Conservation (phyloP, 2,329 filamentous ascomycete genomes). For the Penicillium olsonii region DNA sequence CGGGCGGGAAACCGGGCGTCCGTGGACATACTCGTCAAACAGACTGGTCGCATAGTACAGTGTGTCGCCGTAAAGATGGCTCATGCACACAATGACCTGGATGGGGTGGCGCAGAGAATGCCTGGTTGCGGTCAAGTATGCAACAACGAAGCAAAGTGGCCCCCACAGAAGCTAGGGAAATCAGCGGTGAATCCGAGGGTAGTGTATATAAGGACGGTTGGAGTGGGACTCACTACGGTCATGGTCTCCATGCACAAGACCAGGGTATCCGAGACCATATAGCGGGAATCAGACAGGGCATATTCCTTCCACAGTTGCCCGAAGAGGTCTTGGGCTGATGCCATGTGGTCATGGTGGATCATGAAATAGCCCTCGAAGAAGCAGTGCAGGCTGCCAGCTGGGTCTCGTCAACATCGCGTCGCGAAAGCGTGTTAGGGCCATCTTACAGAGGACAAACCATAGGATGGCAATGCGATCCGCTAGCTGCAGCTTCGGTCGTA, state of each 20-base stretch:
- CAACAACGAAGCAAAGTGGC: slow-evolving; percentile 60
- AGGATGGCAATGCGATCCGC: slow-evolving; percentile 62
- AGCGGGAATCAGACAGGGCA: slow-evolving; percentile 80
- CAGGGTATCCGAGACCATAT: slow-evolving; percentile 77
- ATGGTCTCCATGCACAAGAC: slow-evolving; percentile 86
- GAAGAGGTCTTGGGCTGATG: slow-evolving; percentile 69
- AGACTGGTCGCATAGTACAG: slow-evolving; percentile 66
- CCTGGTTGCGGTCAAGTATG: slow-evolving; percentile 55
- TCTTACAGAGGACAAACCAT: slow-evolving; percentile 75
- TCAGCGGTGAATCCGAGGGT: slow-evolving; percentile 5
- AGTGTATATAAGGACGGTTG: background rate
- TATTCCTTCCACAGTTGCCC: slow-evolving; percentile 95
- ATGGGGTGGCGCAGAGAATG: slow-evolving; percentile 61
- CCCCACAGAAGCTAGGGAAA: slow-evolving; percentile 58
- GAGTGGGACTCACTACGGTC: slow-evolving; percentile 63
- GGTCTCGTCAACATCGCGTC: background rate
- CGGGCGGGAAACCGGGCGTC: slow-evolving; percentile 59
- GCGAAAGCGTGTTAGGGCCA: background rate
- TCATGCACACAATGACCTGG: slow-evolving; percentile 62
- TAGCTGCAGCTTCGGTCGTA: slow-evolving; percentile 55
- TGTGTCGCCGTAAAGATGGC: slow-evolving; percentile 65
- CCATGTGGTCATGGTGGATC: slow-evolving; percentile 66
- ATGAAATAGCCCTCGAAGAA: slow-evolving; percentile 88
- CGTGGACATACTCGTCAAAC: slow-evolving; percentile 60
- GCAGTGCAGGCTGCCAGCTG: slow-evolving; percentile 63